Conservation (phyloP, 306 rosid species). For the Leucaena leucocephala region DNA sequence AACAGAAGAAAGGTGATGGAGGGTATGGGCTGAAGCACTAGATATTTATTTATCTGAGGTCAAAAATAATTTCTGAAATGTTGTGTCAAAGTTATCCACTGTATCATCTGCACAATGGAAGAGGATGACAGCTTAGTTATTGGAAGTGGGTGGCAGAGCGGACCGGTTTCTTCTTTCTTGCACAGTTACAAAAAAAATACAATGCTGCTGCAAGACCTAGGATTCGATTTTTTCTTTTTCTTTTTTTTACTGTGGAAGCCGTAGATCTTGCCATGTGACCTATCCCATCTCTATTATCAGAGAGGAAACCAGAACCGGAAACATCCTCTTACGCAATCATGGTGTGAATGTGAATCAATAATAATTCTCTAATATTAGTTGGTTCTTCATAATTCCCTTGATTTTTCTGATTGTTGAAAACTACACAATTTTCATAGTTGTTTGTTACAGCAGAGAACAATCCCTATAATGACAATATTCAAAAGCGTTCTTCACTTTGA, state of each 20-base stretch:
- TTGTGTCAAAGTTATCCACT: not conserved
- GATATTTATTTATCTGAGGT: not conserved
- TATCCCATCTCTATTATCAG: not conserved
- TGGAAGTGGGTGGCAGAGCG: not conserved
- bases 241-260: not conserved
- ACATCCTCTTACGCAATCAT: not conserved
- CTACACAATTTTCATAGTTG: too few species aligned
- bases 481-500: too few species aligned
- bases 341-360: not conserved
- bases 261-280: slow-evolving; percentile 15
- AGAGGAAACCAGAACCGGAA: not conserved
- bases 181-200: not conserved
- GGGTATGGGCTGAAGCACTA: slow-evolving; percentile 19
- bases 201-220: not conserved
- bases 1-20: slow-evolving; percentile 41
- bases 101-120: slow-evolving; percentile 18
- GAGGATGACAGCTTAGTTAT: not conserved
- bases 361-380: not conserved
- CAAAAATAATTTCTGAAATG: slow-evolving; percentile 18
- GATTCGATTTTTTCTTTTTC: not conserved
- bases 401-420: too few species aligned
- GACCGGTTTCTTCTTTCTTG: slow-evolving; percentile 8
- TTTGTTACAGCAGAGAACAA: too few species aligned
- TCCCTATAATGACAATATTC: too few species aligned
- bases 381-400: too few species aligned